phyloP scores from a whole-genome alignment of 805 yeast species.

The Alloascoidea hylecoeti region DNA sequence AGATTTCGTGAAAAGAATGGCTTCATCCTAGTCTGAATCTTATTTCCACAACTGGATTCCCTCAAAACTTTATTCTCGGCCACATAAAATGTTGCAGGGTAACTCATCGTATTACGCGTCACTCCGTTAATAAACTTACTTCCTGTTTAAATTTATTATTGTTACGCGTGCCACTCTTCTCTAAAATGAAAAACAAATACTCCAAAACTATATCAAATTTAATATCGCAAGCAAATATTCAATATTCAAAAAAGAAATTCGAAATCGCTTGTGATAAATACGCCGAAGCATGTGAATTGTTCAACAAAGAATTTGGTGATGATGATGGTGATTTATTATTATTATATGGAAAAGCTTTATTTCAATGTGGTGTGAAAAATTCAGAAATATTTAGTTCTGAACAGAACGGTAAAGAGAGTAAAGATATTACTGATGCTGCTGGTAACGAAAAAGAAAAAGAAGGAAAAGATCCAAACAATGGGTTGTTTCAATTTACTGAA shows the following conservation, averaged over 20 bases:
- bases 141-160: no score
- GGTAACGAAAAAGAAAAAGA: conserved; percentile 8
- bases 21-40: no score
- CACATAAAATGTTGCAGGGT: no score
- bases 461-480: conserved; percentile 6
- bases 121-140: no score
- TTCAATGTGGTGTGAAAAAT: conserved; percentile 59
- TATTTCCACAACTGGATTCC: no score
- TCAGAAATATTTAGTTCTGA: conserved; percentile 57
- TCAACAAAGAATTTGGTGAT: conserved; percentile 33
- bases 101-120: no score
- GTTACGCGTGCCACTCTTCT: no score
- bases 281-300: conserved; percentile 57
- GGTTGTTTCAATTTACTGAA: conserved; percentile 21
- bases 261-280: conserved; percentile 57
- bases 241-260: conserved; percentile 48
- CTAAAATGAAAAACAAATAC: no score
- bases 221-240: conserved; percentile 47
- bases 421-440: conserved; percentile 8
- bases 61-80: no score
- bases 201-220: conserved; percentile 29
- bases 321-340: conserved; percentile 64
- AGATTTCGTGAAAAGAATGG: no score
- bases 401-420: conserved; percentile 9
- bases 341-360: conserved; percentile 69